These are phyloP conservation scores for Schwanniomyces pseudopolymorphus DNA, from an alignment of 805 yeast species.

Conservation along the genomic window DNA sequence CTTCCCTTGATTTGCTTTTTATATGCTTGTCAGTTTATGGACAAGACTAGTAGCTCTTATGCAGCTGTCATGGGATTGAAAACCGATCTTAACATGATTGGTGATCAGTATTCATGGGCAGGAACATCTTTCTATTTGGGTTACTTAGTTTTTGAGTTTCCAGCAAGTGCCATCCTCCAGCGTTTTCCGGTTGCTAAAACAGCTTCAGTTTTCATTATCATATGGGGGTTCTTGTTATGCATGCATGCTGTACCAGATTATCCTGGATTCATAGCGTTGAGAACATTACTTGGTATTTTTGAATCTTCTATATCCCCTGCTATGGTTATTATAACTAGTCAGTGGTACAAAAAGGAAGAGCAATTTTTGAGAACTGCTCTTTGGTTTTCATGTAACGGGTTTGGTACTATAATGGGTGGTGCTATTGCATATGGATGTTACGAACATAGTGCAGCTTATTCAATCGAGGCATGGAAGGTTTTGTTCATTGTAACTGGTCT, in stretches of 20 bases:
- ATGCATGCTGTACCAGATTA: slow-evolving; percentile 52
- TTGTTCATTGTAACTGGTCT: slow-evolving; percentile 60
- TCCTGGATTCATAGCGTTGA: slow-evolving; percentile 39
- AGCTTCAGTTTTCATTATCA: slow-evolving; percentile 44
- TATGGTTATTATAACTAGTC: slow-evolving; percentile 34
- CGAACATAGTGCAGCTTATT: slow-evolving; percentile 32
- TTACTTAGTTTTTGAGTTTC: slow-evolving; percentile 56
- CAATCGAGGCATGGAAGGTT: slow-evolving; percentile 57
- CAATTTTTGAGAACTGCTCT: slow-evolving; percentile 32
- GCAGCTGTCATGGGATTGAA: slow-evolving; percentile 41
- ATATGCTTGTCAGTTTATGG: slow-evolving; percentile 32
- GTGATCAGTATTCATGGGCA: slow-evolving; percentile 36
- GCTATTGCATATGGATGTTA: slow-evolving; percentile 56
- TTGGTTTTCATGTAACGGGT: slow-evolving; percentile 37
- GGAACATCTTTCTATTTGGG: slow-evolving; percentile 51
- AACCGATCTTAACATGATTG: slow-evolving; percentile 34
- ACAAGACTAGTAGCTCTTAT: slow-evolving; percentile 38
- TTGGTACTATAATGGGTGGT: slow-evolving; percentile 37
- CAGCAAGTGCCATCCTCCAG: slow-evolving; percentile 49
- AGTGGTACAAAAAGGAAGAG: slow-evolving; percentile 35
- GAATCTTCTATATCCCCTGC: slow-evolving; percentile 43
- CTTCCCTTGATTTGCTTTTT: slow-evolving; percentile 25
- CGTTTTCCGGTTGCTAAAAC: slow-evolving; percentile 56
- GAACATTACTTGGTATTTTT: slow-evolving; percentile 40
- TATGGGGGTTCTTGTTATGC: slow-evolving; percentile 61